These are phyloP conservation scores for Pseudoscleropodium purum DNA, from an alignment of 225 moss, liverwort and hornwort genomes.

Conservation along the genomic window DNA sequence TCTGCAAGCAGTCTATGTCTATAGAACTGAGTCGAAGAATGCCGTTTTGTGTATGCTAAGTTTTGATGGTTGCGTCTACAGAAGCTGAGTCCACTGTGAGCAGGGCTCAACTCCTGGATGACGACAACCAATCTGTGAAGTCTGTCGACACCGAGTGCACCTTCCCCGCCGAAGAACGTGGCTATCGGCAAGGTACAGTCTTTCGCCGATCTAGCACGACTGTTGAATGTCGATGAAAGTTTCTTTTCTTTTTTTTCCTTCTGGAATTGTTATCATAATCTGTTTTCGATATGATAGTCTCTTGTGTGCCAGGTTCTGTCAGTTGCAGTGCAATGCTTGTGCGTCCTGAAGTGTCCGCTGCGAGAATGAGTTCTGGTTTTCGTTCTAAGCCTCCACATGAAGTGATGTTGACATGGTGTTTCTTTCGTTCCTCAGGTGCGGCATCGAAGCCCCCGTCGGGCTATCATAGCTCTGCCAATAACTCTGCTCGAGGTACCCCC, in stretches of 20 bases:
- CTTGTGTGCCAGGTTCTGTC: not conserved
- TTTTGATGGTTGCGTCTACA: not conserved
- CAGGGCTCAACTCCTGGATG: constrained; percentile 34
- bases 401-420: not conserved
- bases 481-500: constrained; percentile 20
- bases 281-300: not conserved
- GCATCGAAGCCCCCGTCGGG: constrained; percentile 19
- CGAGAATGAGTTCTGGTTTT: not conserved
- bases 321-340: not conserved
- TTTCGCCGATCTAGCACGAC: not conserved
- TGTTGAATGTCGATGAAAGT: not conserved
- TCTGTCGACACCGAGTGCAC: constrained; percentile 11
- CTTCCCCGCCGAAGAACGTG: constrained; percentile 16
- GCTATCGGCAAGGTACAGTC: constrained; percentile 7
- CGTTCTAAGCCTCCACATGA: not conserved
- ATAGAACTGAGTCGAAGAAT: not conserved
- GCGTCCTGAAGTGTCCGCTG: not conserved
- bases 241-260: not conserved
- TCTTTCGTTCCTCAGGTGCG: not conserved
- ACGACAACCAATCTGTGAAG: constrained; percentile 26
- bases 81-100: constrained; percentile 24
- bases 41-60: not conserved
- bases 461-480: constrained; percentile 15
- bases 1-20: not conserved
- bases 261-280: not conserved